These are phyloP conservation scores for Saturnispora gosingensis DNA, from an alignment of 805 yeast genomes.

Conservation along the genomic window DNA sequence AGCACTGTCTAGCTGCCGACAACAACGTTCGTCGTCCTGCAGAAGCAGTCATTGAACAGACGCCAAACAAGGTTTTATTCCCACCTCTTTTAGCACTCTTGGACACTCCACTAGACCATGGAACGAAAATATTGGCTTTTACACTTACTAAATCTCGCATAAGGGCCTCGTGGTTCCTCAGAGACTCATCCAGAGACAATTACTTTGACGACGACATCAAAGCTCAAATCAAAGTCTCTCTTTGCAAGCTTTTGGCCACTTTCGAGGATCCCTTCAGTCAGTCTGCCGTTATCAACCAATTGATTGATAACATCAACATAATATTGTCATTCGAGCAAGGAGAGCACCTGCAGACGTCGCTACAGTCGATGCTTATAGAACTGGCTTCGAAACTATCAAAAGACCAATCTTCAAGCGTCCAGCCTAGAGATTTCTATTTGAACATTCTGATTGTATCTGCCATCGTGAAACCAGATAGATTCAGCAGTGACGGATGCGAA, in stretches of 20 bases:
- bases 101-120: constrained; percentile 31
- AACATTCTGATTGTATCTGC: constrained; percentile 55
- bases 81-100: constrained; percentile 23
- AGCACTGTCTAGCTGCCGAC: constrained; percentile 1
- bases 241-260: not conserved
- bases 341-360: not conserved
- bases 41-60: not conserved
- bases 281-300: constrained; percentile 39
- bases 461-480: constrained; percentile 60
- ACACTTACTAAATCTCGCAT: constrained; percentile 75
- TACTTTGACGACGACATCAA: constrained; percentile 42
- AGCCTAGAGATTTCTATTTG: constrained; percentile 3
- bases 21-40: constrained; percentile 1
- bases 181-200: constrained; percentile 20
- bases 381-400: not conserved
- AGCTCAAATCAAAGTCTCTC: constrained; percentile 39
- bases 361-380: not conserved
- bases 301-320: constrained; percentile 43
- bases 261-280: constrained; percentile 24
- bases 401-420: not conserved
- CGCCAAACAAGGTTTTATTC: not conserved
- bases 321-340: constrained; percentile 3
- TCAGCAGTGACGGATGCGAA: constrained; percentile 57
- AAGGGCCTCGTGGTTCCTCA: constrained; percentile 49
- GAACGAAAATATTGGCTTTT: constrained; percentile 63